Base-by-base conservation (phyloP, 192 early-diverging fungal genomes). In the Coemansia sp. region DNA sequence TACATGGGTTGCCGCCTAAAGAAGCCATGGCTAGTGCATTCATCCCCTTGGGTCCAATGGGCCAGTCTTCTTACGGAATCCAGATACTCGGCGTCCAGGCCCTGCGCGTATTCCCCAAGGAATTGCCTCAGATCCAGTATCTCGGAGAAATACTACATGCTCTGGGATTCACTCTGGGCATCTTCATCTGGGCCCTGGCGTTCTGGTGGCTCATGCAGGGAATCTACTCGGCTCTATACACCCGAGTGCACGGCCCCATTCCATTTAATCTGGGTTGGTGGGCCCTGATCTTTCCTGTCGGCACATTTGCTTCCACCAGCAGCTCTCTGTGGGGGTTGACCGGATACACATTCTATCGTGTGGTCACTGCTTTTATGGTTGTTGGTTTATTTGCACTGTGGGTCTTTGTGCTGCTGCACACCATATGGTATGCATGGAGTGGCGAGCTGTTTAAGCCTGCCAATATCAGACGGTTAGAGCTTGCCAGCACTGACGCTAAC, bases 221-320 rank as follows among this genome's bases (percentile, higher is more conserved):
- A 9, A 45, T 69, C 8, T 64, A 67, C 44, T 60, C 77, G 0
- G 58, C 80, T 7, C 10, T 54, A 3, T 53, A 50, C 39, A 65
- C 63, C 1, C 54, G 58, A 18, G 32, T 60, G 6, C 55, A 53
- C 17, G 55, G 58, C 13, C 30, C 23, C 1, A 47, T 82, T 9
- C 65, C 72, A 1, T 82, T 82, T 36, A 77, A 79, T 50, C 63
- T 81, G 34, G 79, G 81, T 5, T 82, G 77, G 69, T 82, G 81
- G 81, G 79, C 79, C 10, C 61, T 78, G 3, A 80, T 72, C 17
- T 82, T 82, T 57, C 81, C 81, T 0, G 14, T 77, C 2, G 72
- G 79, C 26, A 72, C 70, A 3, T 70, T 67, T 47, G 46, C 66
- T 4, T 45, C 58, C 0, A 60, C 53, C 51, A 67, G 51, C 30